Evolutionary conservation across 1,284 basidiomycete genomes (phyloP).

Genomic region (Puccinia triticina): DNA sequence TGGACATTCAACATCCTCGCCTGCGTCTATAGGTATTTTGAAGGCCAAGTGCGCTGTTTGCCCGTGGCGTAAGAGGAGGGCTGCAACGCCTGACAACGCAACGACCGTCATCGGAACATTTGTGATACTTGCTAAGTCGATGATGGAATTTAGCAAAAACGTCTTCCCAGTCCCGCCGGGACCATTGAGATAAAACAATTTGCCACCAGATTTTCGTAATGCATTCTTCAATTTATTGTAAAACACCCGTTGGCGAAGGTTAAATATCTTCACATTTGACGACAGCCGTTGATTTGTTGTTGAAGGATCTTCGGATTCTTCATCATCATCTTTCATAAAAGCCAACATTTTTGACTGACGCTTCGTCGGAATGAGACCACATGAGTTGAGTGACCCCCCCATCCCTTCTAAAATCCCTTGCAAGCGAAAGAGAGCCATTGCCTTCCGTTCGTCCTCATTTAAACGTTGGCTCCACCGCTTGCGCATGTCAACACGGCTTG

Average conservation of each 20-base stretch:
- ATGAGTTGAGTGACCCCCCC: constrained; percentile 56
- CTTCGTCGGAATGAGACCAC: constrained; percentile 61
- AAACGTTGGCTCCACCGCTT: not conserved
- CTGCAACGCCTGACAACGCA: constrained; percentile 63
- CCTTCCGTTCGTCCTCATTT: not conserved
- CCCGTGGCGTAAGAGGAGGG: constrained; percentile 62
- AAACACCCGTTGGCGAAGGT: not conserved
- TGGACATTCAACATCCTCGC: not conserved
- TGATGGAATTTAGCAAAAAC: no score
- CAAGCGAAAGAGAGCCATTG: constrained; percentile 50
- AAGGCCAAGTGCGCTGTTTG: constrained; percentile 63
- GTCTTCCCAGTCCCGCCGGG: constrained; percentile 66
- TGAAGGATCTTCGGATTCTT: not conserved
- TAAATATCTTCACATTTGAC: constrained; percentile 52
- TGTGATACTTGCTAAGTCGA: constrained; percentile 57
- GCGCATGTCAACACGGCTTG: not conserved
- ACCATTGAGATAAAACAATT: constrained; percentile 64
- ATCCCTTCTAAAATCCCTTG: not conserved
- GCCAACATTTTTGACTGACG: constrained; percentile 61
- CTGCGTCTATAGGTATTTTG: constrained; percentile 61
- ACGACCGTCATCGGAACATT: constrained; percentile 61
- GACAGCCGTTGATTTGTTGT: not conserved
- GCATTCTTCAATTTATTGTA: not conserved
- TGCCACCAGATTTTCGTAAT: constrained; percentile 53
- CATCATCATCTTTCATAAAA: not conserved